Evolutionary conservation across 2,329 filamentous ascomycete species (phyloP), one percentile per base, ranked within the genome.

Genomic region (Penicillium sp.): DNA sequence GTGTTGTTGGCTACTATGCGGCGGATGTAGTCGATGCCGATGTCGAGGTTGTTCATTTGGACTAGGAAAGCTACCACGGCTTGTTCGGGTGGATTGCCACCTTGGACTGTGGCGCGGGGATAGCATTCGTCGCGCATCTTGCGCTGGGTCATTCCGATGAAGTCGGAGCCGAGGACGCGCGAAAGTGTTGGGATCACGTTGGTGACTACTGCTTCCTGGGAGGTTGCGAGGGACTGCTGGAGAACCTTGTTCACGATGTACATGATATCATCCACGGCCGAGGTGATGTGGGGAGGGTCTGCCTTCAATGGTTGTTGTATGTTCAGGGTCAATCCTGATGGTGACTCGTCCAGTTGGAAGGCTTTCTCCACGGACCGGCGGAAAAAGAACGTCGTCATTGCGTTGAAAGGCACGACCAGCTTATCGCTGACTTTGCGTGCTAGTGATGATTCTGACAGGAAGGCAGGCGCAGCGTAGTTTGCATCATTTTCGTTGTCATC

Each of bases 101-200:
- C 92, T 71, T 91, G 87, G 1, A 92, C 84, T 0, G 85, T 78
- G 2, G 91, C 81, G 67, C 89, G 91, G 0, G 93, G 94, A 68
- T 97, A 97, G 58, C 88, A 89, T 73, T 99, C 94, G 70, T 97
- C 92, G 40, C 92, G 87, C 94, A 99, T 97, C 75, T 96, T 96
- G 54, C 93, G 88, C 72, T 97, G 93, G 34, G 96, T 87, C 92
- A 99, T 97, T 66, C 91, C 91, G 61, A 97, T 87, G 70, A 97
- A 99, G 72, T 99, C 94, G 3, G 87, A 86, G 26, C 89, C 87
- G 3, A 99, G 83, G 0, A 99, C 87, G 29, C 91, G 85, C 16
- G 88, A 85, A 5, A 97, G 80, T 0, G 87, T 89, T 2, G 92
- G 89, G 23, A 97, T 77, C 6, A 96, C 89, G 52, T 85, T 90